Evolutionary conservation across 1,139 yeast species (phyloP), one percentile per base, ranked within the genome.

Genomic region (Pichia cactophila): DNA sequence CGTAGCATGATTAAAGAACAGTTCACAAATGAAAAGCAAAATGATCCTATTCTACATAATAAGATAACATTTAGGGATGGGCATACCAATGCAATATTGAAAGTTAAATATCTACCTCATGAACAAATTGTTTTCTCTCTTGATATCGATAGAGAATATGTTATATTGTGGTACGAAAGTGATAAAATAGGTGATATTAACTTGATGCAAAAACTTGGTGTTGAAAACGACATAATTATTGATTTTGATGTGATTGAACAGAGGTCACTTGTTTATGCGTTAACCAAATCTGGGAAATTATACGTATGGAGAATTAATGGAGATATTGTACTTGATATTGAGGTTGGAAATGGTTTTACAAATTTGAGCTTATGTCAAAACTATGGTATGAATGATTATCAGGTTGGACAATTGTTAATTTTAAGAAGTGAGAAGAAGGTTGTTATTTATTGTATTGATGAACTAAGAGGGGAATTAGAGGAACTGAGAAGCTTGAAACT

Each of bases 281-380:
- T 74, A 1, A 61, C 65, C 3, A 52, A 44, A 1, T 55, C 37
- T 0, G 50, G 65, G 14, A 43, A 50, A 0, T 51, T 83, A 16
- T 54, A 57, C 0, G 43, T 83, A 0, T 77, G 62, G 61, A 79
- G 79, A 5, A 61, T 83, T 28, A 83, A 84, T 62, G 88, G 88
- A 0, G 73, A 72, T 7, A 43, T 60, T n/a, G 44, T 46, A 10
- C 36, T 36, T 17, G 35, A 26, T 12, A 12, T 11, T 14, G 10
- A 16, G 28, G 17, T 42, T 11, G 38, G 28, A 4, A 14, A 5
- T 26, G 9, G 16, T 5, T 38, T 38, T 12, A 20, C 17, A 4
- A 11, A 28, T 16, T 23, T 50, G 10, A 33, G 26, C 3, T 66
- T 79, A 2, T 43, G 68, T 11, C 44, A 54, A 10, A 50, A 52